Conservation (phyloP, 116 monocot species). For the Phalaenopsis hybrid region DNA sequence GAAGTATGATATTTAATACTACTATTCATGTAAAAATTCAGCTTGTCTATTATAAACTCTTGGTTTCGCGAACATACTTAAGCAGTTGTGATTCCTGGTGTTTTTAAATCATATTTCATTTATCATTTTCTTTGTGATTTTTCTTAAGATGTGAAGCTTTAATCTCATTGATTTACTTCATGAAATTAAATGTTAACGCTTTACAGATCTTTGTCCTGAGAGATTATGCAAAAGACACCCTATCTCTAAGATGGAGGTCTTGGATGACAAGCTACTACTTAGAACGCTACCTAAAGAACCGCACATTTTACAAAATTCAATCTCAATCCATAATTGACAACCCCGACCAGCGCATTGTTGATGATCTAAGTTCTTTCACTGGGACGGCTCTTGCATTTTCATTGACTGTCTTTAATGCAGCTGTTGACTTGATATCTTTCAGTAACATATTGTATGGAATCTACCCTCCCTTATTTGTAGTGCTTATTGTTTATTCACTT, state of each 20-base stretch:
- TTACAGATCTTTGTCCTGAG: constrained; percentile 88
- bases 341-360: constrained; percentile 95
- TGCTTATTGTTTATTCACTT: constrained; percentile 89
- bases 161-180: not conserved
- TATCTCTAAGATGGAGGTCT: constrained; percentile 94
- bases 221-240: constrained; percentile 92
- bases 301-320: constrained; percentile 91
- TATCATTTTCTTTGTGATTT: too few species aligned
- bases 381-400: constrained; percentile 92
- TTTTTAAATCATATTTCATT: too few species aligned
- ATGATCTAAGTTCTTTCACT: constrained; percentile 93
- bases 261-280: constrained; percentile 99
- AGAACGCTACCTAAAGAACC: constrained; percentile 81
- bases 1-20: not conserved
- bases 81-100: not conserved
- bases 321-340: constrained; percentile 98
- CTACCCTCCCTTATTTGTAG: constrained; percentile 92
- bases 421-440: constrained; percentile 92
- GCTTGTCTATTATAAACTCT: not conserved
- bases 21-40: not conserved
- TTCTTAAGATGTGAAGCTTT: not conserved
- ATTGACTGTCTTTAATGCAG: constrained; percentile 84
- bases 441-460: constrained; percentile 93
- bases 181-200: not conserved
- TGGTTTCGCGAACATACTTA: not conserved